These are phyloP conservation scores for Sporisorium iseilematis-ciliati DNA, from an alignment of 1,284 basidiomycete species.

Conservation along the genomic window DNA sequence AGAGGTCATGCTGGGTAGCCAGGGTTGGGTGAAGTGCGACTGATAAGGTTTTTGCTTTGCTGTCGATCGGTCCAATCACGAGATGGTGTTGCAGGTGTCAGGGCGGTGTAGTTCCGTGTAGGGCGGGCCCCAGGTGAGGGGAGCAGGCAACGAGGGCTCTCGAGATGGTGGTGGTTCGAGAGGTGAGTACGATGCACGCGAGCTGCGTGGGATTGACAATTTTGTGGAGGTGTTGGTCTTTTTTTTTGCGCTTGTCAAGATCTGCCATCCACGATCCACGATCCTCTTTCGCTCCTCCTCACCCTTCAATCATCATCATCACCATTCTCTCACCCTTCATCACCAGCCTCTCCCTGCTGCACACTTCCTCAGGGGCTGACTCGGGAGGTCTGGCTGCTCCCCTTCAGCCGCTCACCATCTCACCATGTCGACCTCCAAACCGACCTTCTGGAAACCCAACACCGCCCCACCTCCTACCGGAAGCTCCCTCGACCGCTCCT, in stretches of 20 bases:
- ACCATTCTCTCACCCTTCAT: neutral
- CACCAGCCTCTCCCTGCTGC: no score
- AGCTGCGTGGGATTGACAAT: neutral
- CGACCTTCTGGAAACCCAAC: constrained; percentile 67
- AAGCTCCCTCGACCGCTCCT: constrained; percentile 32
- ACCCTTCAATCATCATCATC: constrained; percentile 1
- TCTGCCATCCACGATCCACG: constrained; percentile 26
- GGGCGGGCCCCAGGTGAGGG: neutral
- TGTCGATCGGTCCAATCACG: no score
- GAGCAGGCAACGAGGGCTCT: no score
- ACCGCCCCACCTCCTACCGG: constrained; percentile 56
- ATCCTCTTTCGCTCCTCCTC: neutral
- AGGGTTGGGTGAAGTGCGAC: no score
- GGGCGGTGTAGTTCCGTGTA: neutral
- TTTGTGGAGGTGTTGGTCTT: constrained; percentile 49
- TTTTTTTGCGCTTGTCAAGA: constrained; percentile 19
- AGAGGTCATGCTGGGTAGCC: neutral
- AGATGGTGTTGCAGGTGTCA: no score
- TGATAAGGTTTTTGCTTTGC: no score
- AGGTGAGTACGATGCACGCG: neutral
- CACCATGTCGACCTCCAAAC: constrained; percentile 4
- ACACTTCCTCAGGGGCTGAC: no score
- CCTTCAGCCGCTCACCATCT: neutral
- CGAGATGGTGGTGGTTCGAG: constrained; percentile 9
- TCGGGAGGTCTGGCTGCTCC: neutral